Evolutionary conservation across 371 early-diverging fungal species (phyloP).

Genomic region (Sanchytrium tribonematis): DNA sequence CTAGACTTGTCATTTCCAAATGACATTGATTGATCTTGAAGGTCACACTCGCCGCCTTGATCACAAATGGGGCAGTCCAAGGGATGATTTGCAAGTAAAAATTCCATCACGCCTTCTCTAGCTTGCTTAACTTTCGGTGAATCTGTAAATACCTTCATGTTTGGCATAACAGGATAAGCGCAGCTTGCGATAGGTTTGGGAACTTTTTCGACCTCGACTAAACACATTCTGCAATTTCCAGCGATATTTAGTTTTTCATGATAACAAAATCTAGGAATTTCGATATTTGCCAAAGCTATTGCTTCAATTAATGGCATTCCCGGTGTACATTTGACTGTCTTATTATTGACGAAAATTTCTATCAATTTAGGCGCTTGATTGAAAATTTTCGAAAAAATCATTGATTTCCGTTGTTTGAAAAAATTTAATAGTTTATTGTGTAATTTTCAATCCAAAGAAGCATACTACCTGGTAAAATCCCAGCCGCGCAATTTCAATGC

Average conservation of each 20-base stretch:
- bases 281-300: constrained; percentile 60
- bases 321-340: constrained; percentile 57
- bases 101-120: constrained; percentile 93
- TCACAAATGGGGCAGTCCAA: constrained; percentile 90
- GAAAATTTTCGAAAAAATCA: no score
- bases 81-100: constrained; percentile 84
- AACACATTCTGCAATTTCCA: constrained; percentile 96
- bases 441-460: no score
- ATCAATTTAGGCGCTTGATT: no score
- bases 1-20: constrained; percentile 82
- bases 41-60: constrained; percentile 94
- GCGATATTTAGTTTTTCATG: constrained; percentile 85
- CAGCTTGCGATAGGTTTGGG: constrained; percentile 90
- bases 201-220: constrained; percentile 77
- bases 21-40: constrained; percentile 85
- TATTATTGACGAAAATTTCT: constrained; percentile 70
- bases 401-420: no score
- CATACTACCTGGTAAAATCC: no score
- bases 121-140: constrained; percentile 80
- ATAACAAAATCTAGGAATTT: constrained; percentile 88
- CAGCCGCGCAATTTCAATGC: no score
- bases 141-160: constrained; percentile 84
- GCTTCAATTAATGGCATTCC: constrained; percentile 89
- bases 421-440: no score
- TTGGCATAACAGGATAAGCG: constrained; percentile 84